Evolutionary conservation across 306 rosid species (phyloP).

Genomic region (Cucurbita maxima): DNA sequence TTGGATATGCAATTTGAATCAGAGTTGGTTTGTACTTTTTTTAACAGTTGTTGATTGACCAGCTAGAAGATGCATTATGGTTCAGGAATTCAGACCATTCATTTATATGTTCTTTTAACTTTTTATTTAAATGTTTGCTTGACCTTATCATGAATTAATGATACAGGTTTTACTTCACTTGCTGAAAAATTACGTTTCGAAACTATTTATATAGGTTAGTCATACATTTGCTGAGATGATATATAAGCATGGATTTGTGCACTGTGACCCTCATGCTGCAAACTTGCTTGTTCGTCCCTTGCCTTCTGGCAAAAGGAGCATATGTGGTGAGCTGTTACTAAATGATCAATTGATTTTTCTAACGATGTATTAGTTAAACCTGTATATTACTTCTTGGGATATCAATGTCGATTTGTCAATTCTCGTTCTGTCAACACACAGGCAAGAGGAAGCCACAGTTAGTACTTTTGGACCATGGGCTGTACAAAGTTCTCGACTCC

Average conservation of each 20-base stretch:
- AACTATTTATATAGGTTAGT: constrained; percentile 50
- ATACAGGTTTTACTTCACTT: not conserved
- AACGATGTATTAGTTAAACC: not conserved
- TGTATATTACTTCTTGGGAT: not conserved
- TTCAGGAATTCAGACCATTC: not conserved
- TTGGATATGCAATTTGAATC: not conserved
- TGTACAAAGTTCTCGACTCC: constrained; percentile 80
- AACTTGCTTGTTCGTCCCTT: constrained; percentile 78
- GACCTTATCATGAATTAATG: not conserved
- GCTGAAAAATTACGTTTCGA: constrained; percentile 5
- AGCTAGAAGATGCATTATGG: not conserved
- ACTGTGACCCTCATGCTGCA: constrained; percentile 96
- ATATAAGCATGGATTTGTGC: constrained; percentile 96
- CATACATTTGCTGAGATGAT: constrained; percentile 97
- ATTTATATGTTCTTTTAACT: not conserved
- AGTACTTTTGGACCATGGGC: constrained; percentile 85
- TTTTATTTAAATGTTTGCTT: not conserved
- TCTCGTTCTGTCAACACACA: constrained; percentile 18
- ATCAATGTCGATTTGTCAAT: not conserved
- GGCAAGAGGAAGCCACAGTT: constrained; percentile 90
- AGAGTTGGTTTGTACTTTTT: not conserved
- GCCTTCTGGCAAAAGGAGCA: constrained; percentile 48
- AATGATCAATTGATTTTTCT: not conserved
- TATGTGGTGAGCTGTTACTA: constrained; percentile 40
- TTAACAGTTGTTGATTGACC: not conserved